Evolutionary conservation across 345 rosid genomes (phyloP).

Genomic region (Geranium brycei): DNA sequence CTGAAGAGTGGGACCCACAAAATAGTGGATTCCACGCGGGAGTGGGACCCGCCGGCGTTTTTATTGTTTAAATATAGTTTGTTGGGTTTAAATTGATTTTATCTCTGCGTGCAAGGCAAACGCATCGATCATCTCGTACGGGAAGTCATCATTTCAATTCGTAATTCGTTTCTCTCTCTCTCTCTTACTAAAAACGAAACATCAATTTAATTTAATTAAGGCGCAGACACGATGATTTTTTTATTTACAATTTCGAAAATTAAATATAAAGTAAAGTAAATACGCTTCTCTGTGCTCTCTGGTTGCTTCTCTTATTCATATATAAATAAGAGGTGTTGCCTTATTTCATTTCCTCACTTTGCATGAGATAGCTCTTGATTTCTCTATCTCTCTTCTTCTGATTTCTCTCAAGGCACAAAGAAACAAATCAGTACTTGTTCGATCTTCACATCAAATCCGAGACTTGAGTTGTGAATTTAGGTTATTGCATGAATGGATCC

Average conservation of each 20-base stretch:
- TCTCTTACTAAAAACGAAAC: background rate
- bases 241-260: too few relatives aligned
- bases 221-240: too few relatives aligned
- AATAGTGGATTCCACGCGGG: conserved; percentile 38
- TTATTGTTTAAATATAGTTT: background rate
- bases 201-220: too few relatives aligned
- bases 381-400: background rate
- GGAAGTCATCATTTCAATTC: conserved; percentile 17
- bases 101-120: conserved; percentile 26
- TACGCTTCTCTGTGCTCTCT: too few relatives aligned
- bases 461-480: background rate
- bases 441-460: background rate
- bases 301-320: background rate
- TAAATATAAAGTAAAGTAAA: too few relatives aligned
- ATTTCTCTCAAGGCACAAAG: background rate
- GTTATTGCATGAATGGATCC: conserved; percentile 6
- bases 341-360: background rate
- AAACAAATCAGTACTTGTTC: background rate
- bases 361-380: background rate
- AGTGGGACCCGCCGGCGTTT: conserved; percentile 19
- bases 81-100: conserved; percentile 4
- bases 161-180: too few relatives aligned
- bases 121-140: conserved; percentile 23
- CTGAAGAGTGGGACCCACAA: conserved; percentile 8
- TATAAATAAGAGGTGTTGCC: background rate